Evolutionary conservation across 306 rosid genomes (phyloP), one percentile per base, ranked within the genome.

Genomic region (Cicer chorassanicum): DNA sequence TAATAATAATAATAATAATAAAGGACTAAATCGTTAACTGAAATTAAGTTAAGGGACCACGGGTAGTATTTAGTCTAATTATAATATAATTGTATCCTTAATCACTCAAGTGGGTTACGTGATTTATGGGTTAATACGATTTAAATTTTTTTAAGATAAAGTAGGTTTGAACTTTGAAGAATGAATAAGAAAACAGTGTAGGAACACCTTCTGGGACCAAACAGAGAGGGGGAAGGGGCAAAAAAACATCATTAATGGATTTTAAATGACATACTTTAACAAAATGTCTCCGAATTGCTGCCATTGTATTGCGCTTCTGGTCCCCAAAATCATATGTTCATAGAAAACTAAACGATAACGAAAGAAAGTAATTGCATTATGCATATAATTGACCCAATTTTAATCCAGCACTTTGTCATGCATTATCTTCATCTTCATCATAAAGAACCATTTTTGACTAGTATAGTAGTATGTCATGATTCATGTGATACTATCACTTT

Each of bases 231-330:
- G 15, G 44, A 8, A 42, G 40, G 66, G 51, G 10, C 75, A 34
- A 56, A 55, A 55, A 16, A 65, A 53, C 67, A 45, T 8, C 24
- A 45, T 57, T 44, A 56, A 44, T 56, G 24, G 60, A 45, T 34
- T 51, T 54, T 67, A 15, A 45, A 34, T 42, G 46, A 54, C 73
- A 65, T 43, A 48, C 2, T 7, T 5, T 7, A 16, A 40, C 14
- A 7, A 59, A 59, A 59, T 59, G 39, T 11, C 16, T 36, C 49
- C 8, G 0, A 29, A 29, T 41, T 6, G 46, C 29, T 34, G 51
- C 18, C 24, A 44, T 5, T 48, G 46, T 34, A 61, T 44, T 79
- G 81, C 81, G 77, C 29, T 43, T 74, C 69, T 62, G 76, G 76
- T 42, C 79, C 60, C 81, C 72, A 65, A 56, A 62, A 54, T 42